Percentiles rank a stretch among this genome's conserved stretches.
phyloP scores from a whole-genome alignment of 331 rosid genomes.

The Rhamnella rubrinervis region DNA sequence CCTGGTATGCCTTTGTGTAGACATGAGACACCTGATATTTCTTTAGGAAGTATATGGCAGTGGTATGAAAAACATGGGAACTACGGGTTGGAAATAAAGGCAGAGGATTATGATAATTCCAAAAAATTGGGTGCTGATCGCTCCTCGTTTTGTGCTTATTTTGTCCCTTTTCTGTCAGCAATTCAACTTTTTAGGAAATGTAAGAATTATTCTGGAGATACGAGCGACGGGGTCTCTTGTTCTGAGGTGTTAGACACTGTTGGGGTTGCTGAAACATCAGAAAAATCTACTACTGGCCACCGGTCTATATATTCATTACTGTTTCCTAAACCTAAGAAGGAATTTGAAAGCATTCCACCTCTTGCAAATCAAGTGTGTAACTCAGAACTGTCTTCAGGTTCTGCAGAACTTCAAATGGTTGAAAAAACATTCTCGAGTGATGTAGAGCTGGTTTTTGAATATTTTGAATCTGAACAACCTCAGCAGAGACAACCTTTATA shows the following conservation, averaged over 20 bases:
- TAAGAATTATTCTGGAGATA: constrained; percentile 17
- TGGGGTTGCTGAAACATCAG: constrained; percentile 18
- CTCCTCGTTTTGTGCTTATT: constrained; percentile 57
- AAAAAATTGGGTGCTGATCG: constrained; percentile 38
- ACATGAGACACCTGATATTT: constrained; percentile 53
- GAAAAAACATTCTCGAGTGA: constrained; percentile 35
- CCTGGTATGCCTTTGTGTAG: constrained; percentile 41
- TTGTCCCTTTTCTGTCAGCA: constrained; percentile 78
- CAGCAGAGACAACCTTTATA: constrained; percentile 70
- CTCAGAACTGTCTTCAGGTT: constrained; percentile 32
- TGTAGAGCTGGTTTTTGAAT: constrained; percentile 70
- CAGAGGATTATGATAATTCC: constrained; percentile 40
- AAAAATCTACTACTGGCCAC: constrained; percentile 30
- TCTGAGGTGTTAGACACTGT: constrained; percentile 30
- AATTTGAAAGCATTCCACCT: constrained; percentile 23
- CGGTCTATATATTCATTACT: constrained; percentile 45
- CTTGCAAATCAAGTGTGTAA: constrained; percentile 17
- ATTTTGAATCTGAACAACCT: constrained; percentile 79
- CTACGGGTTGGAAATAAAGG: constrained; percentile 77
- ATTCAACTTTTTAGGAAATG: constrained; percentile 60
- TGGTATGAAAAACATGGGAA: constrained; percentile 87
- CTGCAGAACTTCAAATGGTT: constrained; percentile 29
- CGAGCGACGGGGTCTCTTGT: constrained; percentile 13
- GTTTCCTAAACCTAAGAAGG: constrained; percentile 41
- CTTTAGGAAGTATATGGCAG: constrained; percentile 70